Evolutionary conservation across 1,139 yeast genomes (phyloP).

Genomic region (Magnusiomyces ingens): DNA sequence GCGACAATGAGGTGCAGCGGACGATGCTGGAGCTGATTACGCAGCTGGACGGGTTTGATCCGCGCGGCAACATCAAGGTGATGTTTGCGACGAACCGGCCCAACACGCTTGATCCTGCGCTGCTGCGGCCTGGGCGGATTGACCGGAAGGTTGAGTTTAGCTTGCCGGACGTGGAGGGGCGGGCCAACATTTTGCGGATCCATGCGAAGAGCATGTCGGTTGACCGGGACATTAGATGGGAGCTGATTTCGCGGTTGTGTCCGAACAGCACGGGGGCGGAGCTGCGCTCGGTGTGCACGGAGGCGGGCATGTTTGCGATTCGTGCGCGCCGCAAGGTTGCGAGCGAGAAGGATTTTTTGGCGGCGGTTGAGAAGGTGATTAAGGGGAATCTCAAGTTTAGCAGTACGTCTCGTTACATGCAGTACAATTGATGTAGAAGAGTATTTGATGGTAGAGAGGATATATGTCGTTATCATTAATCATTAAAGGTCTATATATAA

Average conservation of each 20-base stretch:
- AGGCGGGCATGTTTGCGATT: constrained; percentile 99
- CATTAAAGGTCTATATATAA: background rate
- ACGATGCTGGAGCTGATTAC: constrained; percentile 97
- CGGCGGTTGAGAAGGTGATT: constrained; percentile 96
- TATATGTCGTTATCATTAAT: background rate
- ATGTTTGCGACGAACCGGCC: constrained; percentile 99
- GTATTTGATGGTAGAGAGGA: background rate
- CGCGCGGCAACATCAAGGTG: constrained; percentile 96
- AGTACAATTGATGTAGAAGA: constrained; percentile 57
- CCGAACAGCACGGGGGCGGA: constrained; percentile 99
- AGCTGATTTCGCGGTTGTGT: constrained; percentile 89
- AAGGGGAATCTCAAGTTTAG: constrained; percentile 97
- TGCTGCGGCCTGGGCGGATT: constrained; percentile 95
- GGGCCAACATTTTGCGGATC: constrained; percentile 94
- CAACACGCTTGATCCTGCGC: constrained; percentile 94
- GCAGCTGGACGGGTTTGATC: constrained; percentile 95
- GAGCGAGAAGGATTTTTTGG: constrained; percentile 91
- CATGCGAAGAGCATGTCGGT: constrained; percentile 96
- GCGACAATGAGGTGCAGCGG: constrained; percentile 97
- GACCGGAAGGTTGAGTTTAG: constrained; percentile 97
- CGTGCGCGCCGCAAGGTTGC: constrained; percentile 98
- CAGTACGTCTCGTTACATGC: constrained; percentile 96
- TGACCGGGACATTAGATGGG: constrained; percentile 97
- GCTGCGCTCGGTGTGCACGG: constrained; percentile 91
- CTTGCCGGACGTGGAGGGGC: constrained; percentile 92